These are phyloP conservation scores for Termitomyces sp. DNA, from an alignment of 768 basidiomycete species.

Conservation along the genomic window DNA sequence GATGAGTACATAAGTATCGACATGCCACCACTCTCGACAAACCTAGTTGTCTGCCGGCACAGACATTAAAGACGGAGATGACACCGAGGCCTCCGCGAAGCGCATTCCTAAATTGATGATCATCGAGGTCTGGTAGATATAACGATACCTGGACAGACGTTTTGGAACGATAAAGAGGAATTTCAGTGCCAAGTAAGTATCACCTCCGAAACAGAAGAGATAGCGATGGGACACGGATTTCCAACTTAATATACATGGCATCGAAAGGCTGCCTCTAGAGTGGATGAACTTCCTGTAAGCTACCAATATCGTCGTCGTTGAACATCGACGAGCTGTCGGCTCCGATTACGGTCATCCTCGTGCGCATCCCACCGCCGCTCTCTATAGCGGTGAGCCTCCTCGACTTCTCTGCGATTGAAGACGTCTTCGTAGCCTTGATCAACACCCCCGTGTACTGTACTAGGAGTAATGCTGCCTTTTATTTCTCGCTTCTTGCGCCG, in stretches of 20 bases:
- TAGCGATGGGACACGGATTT: no score
- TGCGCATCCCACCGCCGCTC: conserved; percentile 28
- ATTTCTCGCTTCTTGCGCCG: conserved; percentile 59
- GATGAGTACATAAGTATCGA: background rate
- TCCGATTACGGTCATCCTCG: conserved; percentile 13
- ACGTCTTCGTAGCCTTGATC: conserved; percentile 58
- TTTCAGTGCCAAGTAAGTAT: no score
- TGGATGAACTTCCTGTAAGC: background rate
- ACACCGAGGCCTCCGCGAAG: background rate
- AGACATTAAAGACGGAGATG: background rate
- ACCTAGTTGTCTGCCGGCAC: background rate
- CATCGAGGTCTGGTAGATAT: background rate
- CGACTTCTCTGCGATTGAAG: conserved; percentile 65
- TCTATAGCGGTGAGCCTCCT: conserved; percentile 59
- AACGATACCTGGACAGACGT: background rate
- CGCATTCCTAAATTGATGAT: no score
- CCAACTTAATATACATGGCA: background rate
- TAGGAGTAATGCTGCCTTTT: conserved; percentile 65
- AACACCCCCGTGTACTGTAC: conserved; percentile 51
- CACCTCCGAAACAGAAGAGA: background rate
- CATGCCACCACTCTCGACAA: background rate
- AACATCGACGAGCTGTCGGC: conserved; percentile 12
- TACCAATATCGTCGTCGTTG: conserved; percentile 14
- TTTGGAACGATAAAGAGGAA: background rate
- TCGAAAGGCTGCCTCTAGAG: background rate